A percentile compares a stretch with the other conserved stretches of the same genome.
Evolutionary conservation across 345 rosid species (phyloP).

Genomic region (Populus simonii): DNA sequence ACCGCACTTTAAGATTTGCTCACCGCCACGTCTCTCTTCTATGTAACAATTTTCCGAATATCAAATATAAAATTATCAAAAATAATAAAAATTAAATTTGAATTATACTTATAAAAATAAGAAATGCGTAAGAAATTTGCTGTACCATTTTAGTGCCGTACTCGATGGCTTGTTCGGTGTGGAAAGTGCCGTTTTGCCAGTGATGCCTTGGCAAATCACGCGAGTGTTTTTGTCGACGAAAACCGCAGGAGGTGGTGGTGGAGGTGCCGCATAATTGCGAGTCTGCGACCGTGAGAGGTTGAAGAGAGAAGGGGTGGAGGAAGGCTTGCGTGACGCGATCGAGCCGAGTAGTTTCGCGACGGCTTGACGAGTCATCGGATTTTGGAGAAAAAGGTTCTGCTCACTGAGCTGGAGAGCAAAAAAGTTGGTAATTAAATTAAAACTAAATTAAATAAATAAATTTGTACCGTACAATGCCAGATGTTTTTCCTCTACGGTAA

Average conservation of each 20-base stretch:
- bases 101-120: background rate
- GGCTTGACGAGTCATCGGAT: background rate
- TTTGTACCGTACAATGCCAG: too few relatives aligned
- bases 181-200: conserved; percentile 96
- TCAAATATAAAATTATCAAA: background rate
- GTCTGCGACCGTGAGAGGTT: conserved; percentile 16
- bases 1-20: background rate
- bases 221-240: conserved; percentile 93
- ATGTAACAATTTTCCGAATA: too few relatives aligned
- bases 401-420: background rate
- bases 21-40: background rate
- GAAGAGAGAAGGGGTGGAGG: conserved; percentile 12
- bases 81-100: background rate
- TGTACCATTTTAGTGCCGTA: conserved; percentile 94
- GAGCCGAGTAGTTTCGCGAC: background rate
- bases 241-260: conserved; percentile 63
- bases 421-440: too few relatives aligned
- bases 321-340: background rate
- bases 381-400: background rate
- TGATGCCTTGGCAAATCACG: conserved; percentile 92
- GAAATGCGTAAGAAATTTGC: background rate
- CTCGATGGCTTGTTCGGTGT: conserved; percentile 97
- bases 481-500: too few relatives aligned
- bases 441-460: too few relatives aligned
- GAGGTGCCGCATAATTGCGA: conserved; percentile 52